These are phyloP conservation scores for Akanthomyces uredinophilus DNA, from an alignment of 2,329 filamentous ascomycete species.

Conservation along the genomic window DNA sequence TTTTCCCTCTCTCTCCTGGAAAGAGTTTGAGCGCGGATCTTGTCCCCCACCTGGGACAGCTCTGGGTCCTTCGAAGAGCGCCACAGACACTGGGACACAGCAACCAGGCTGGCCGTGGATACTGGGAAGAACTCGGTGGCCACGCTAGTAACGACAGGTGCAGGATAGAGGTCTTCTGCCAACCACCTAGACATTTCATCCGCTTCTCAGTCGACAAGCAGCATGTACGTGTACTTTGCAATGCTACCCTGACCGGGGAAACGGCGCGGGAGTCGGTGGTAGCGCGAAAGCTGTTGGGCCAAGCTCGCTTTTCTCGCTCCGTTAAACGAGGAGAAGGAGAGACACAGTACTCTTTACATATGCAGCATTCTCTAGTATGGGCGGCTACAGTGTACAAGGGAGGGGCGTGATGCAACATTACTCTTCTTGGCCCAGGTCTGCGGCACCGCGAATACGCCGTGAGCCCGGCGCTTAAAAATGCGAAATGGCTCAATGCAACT, in stretches of 20 bases:
- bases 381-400: conserved; percentile 1
- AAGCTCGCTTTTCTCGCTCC: background rate
- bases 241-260: background rate
- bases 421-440: background rate
- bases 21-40: conserved; percentile 3
- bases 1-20: background rate
- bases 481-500: background rate
- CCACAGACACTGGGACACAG: background rate
- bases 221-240: background rate
- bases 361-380: background rate
- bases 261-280: background rate
- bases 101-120: conserved; percentile 3
- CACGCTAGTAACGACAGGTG: background rate
- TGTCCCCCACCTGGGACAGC: background rate
- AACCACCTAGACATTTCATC: background rate
- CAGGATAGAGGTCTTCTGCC: background rate
- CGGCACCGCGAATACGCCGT: background rate
- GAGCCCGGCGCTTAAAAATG: conserved; percentile 10
- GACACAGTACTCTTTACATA: background rate
- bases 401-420: conserved; percentile 11
- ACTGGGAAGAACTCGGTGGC: background rate
- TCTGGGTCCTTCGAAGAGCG: background rate
- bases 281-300: conserved; percentile 1
- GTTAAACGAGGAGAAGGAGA: background rate
- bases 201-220: conserved; percentile 8